Percentiles rank a stretch among this genome's conserved stretches.
These are phyloP conservation scores for Cutaneotrichosporon cyanovorans DNA, from an alignment of 1,284 basidiomycete genomes.

Conservation along the genomic window DNA sequence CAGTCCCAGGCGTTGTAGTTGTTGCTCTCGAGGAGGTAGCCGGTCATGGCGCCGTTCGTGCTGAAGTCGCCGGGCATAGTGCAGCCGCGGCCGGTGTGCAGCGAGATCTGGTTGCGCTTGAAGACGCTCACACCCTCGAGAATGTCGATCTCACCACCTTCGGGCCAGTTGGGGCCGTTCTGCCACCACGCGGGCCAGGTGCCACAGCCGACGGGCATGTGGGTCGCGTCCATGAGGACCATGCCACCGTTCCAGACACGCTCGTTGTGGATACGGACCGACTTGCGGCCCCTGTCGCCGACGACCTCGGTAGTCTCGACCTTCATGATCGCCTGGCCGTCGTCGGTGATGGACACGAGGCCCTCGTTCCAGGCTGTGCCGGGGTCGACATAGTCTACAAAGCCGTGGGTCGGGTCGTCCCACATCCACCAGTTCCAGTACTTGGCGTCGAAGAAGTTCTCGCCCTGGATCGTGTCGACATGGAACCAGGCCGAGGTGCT, in stretches of 20 bases:
- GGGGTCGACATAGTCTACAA: conserved; percentile 42
- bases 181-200: conserved; percentile 55
- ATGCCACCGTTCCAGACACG: conserved; percentile 56
- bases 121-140: conserved; percentile 49
- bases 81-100: conserved; percentile 46
- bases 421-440: conserved; percentile 65
- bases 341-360: conserved; percentile 54
- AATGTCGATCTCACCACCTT: conserved; percentile 53
- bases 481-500: conserved; percentile 29
- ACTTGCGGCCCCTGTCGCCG: conserved; percentile 54
- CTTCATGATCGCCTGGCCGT: conserved; percentile 70
- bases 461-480: conserved; percentile 28
- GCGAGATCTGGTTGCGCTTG: conserved; percentile 45
- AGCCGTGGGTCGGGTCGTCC: conserved; percentile 72
- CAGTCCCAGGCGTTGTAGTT: conserved; percentile 42
- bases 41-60: conserved; percentile 40
- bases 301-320: conserved; percentile 73
- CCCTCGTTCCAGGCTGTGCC: conserved; percentile 37
- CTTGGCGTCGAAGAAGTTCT: conserved; percentile 60
- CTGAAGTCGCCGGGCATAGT: conserved; percentile 51
- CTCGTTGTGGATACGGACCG: conserved; percentile 64
- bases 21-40: conserved; percentile 53
- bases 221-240: conserved; percentile 71
- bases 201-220: conserved; percentile 84
- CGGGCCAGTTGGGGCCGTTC: conserved; percentile 50